These are phyloP conservation scores for Oidiodendron maius DNA, from an alignment of 495 filamentous ascomycete genomes.

Conservation along the genomic window DNA sequence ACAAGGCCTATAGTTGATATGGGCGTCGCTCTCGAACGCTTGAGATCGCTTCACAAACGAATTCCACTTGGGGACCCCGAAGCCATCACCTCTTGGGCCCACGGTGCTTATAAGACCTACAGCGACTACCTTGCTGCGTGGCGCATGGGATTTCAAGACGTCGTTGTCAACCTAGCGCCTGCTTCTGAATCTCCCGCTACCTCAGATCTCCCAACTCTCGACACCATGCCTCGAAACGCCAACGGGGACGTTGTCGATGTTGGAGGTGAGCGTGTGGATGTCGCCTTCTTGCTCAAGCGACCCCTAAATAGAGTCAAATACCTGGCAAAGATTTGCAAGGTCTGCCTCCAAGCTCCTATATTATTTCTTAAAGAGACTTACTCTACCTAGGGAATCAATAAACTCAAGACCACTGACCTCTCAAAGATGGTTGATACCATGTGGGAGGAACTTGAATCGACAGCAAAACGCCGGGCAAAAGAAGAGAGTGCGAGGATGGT, in stretches of 20 bases:
- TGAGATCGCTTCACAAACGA: constrained; percentile 72
- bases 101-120: constrained; percentile 70
- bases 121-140: constrained; percentile 83
- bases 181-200: constrained; percentile 31
- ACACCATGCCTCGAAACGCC: constrained; percentile 59
- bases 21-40: constrained; percentile 81
- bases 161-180: constrained; percentile 88
- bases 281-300: constrained; percentile 85
- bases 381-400: constrained; percentile 34
- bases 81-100: constrained; percentile 73
- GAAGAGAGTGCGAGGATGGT: constrained; percentile 84
- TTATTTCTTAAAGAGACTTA: constrained; percentile 18
- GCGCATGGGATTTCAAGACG: constrained; percentile 91
- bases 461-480: constrained; percentile 69
- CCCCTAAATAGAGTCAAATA: constrained; percentile 86
- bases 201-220: constrained; percentile 53
- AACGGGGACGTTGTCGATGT: constrained; percentile 68
- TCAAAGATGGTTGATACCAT: constrained; percentile 24
- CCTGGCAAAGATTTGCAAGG: constrained; percentile 73
- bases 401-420: constrained; percentile 24
- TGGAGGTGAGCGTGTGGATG: constrained; percentile 85
- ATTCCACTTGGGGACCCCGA: constrained; percentile 67
- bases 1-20: constrained; percentile 91
- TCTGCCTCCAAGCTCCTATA: constrained; percentile 32
- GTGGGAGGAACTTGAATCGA: constrained; percentile 68